phyloP scores from a whole-genome alignment of 2,329 filamentous ascomycete genomes.

The Pleoardoris graminearum region DNA sequence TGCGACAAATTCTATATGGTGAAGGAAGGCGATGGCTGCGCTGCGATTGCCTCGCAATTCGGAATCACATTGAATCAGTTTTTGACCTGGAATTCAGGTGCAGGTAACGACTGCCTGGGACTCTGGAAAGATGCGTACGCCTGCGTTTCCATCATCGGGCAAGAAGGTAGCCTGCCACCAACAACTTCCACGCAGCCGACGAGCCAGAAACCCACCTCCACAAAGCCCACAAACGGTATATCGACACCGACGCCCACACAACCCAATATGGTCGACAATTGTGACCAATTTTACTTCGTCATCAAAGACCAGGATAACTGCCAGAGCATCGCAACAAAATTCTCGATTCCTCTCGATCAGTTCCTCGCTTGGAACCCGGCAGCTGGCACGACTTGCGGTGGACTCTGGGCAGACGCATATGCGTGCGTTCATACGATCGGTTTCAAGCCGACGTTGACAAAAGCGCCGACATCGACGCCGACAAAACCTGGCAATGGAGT shows the following conservation, averaged over 20 bases:
- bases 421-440: slow-evolving; percentile 11
- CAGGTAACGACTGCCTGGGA: slow-evolving; percentile 5
- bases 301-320: slow-evolving; percentile 6
- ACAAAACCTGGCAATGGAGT: slow-evolving; percentile 11
- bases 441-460: neutral
- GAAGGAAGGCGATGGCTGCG: too few species aligned
- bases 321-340: neutral
- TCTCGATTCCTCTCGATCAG: neutral
- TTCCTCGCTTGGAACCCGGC: neutral
- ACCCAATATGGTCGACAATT: neutral
- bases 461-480: slow-evolving; percentile 1
- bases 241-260: neutral
- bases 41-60: slow-evolving; percentile 3
- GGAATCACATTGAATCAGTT: slow-evolving; percentile 15
- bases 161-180: neutral
- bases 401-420: slow-evolving; percentile 4
- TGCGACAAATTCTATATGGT: too few species aligned
- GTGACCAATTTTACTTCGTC: slow-evolving; percentile 12
- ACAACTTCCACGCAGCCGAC: neutral
- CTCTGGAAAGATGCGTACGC: slow-evolving; percentile 16
- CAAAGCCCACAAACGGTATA: slow-evolving; percentile 3
- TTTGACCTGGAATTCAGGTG: slow-evolving; percentile 15
- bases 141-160: slow-evolving; percentile 15
- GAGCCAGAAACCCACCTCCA: too few species aligned
- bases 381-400: neutral